Base-by-base conservation (phyloP, 352 stramenopile species). In the Chrysophaeum taylorii region DNA sequence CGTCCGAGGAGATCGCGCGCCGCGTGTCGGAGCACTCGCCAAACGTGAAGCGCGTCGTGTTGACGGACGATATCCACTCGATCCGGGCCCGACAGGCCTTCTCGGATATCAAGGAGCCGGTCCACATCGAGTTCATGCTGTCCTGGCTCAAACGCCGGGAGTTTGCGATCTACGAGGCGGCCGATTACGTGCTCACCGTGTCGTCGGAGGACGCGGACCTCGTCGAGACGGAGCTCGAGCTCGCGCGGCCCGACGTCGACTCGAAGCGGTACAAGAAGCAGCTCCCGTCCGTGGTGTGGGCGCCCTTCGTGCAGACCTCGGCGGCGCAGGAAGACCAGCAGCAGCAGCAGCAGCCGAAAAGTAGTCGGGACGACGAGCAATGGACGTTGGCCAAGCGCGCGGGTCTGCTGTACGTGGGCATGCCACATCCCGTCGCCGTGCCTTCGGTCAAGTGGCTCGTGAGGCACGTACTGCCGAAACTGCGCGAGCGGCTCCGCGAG, bases 61-160 rank as follows among this genome's bases (percentile, higher is more conserved):
- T 66, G 31, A 66, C 57, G 2, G 57, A 66, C 35, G 57, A 66
- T 36, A 35, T 66, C 5, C 57, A 66, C 35, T 36, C 41, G 33
- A 31, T 66, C 57, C 57, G 57, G 9, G 57, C 57, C 12, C 2
- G 2, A 2, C 33, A 66, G 57, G 57, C 57, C 57, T 66, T 66
- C 35, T 2, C 2, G 5, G 57, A 66, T 18, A 36, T 66, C 18
- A 9, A 9, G 25, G 50, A 33, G 50, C 48, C 48, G 48, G 14
- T 66, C 33, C 15, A 66, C 57, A n/a, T 66, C 12, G 16, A 9
- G 2, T 42, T 33, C 57, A 66, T 66, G 57, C 5, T 45, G 33
- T 31, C 31, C 2, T 66, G 57, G 57, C 57, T 66, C 57, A 66
- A 66, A 36, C 57, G 57, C 14, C 57, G 57, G 9, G 57, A 66